A percentile compares a stretch with the other conserved stretches of the same genome.
Conservation (phyloP, 2,329 filamentous ascomycete species). For the Claviceps pazoutovae region DNA sequence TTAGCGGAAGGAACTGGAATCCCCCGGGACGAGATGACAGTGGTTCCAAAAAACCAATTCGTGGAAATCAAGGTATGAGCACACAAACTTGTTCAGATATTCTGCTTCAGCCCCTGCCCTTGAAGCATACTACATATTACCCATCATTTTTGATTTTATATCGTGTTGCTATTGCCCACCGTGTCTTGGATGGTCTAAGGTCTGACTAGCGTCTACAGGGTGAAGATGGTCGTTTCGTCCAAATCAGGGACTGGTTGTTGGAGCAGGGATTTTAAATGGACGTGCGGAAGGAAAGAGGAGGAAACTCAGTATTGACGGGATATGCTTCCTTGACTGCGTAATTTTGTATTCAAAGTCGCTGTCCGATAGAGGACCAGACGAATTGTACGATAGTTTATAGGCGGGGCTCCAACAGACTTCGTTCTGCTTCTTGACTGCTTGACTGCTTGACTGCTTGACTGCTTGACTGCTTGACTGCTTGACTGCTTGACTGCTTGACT, state of each 20-base stretch:
- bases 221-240: neutral
- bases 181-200: neutral
- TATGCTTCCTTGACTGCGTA: too few species aligned
- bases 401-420: too few species aligned
- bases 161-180: neutral
- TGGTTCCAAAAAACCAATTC: conserved; percentile 53
- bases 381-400: conserved; percentile 7
- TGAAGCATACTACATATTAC: too few species aligned
- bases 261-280: conserved; percentile 20
- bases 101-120: too few species aligned
- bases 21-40: conserved; percentile 34
- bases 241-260: conserved; percentile 15
- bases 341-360: too few species aligned
- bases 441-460: too few species aligned
- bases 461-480: too few species aligned
- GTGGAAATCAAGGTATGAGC: conserved; percentile 55
- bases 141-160: too few species aligned
- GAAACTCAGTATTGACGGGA: neutral
- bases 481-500: too few species aligned
- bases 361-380: neutral
- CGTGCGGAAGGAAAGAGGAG: neutral
- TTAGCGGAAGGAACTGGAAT: conserved; percentile 46
- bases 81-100: neutral
- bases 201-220: conserved; percentile 15
- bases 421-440: too few species aligned